A percentile compares a stretch with the other conserved stretches of the same genome.
phyloP scores from a whole-genome alignment of 1,284 basidiomycete species.

The Dichomitus squalens region DNA sequence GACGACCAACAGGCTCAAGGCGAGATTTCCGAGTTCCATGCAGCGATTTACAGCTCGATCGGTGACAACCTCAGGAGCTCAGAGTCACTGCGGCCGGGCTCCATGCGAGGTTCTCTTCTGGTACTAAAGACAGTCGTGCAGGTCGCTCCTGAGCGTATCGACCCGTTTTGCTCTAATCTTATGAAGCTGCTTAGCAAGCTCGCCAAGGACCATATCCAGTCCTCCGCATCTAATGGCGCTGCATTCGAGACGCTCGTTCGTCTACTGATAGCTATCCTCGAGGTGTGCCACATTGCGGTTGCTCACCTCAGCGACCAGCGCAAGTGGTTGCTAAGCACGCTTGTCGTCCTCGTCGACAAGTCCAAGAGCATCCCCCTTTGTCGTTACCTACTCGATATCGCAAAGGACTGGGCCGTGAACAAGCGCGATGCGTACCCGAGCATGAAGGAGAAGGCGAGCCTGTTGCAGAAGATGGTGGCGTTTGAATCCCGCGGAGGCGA shows the following conservation, averaged over 20 bases:
- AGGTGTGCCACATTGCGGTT: slow-evolving; percentile 71
- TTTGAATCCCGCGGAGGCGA: slow-evolving; percentile 81
- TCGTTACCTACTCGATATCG: slow-evolving; percentile 85
- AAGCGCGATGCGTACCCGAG: slow-evolving; percentile 86
- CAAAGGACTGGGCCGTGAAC: slow-evolving; percentile 88
- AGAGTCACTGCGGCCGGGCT: slow-evolving; percentile 15
- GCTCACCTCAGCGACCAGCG: slow-evolving; percentile 72
- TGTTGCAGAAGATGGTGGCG: slow-evolving; percentile 89
- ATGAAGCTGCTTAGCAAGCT: slow-evolving; percentile 88
- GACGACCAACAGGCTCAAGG: slow-evolving; percentile 63
- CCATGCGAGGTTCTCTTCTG: slow-evolving; percentile 78
- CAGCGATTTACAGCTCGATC: slow-evolving; percentile 77
- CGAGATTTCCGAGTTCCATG: slow-evolving; percentile 79
- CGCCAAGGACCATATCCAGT: slow-evolving; percentile 83
- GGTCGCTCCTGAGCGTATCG: slow-evolving; percentile 82
- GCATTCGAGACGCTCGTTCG: slow-evolving; percentile 64
- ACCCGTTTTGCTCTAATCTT: slow-evolving; percentile 76
- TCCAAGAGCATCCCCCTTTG: slow-evolving; percentile 86
- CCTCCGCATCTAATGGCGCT: slow-evolving; percentile 45
- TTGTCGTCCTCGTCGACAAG: slow-evolving; percentile 88
- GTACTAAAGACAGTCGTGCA: slow-evolving; percentile 92
- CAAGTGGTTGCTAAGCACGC: slow-evolving; percentile 71
- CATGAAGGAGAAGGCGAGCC: slow-evolving; percentile 93
- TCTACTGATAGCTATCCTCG: slow-evolving; percentile 66
- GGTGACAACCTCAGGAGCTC: slow-evolving; percentile 81